Evolutionary conservation across 2,329 filamentous ascomycete species (phyloP).

Genomic region (Cadophora luteo-olivacea): DNA sequence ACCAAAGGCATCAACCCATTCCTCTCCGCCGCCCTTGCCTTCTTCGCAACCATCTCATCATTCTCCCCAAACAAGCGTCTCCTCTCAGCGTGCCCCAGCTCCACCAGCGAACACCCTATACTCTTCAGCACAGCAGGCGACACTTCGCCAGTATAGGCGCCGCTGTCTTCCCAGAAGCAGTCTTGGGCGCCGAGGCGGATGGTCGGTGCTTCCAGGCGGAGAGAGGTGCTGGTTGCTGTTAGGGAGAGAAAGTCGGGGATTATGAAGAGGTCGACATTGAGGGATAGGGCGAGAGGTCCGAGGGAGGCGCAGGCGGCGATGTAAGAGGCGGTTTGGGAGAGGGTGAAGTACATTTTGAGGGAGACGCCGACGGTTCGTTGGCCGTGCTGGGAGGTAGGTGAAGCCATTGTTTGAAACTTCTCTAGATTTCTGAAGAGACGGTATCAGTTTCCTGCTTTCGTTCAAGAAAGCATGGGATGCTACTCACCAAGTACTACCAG

Average conservation of each 20-base stretch:
- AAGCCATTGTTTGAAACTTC: neutral
- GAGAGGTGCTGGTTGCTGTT: slow-evolving; percentile 54
- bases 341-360: slow-evolving; percentile 82
- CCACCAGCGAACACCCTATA: slow-evolving; percentile 74
- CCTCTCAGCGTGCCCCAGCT: slow-evolving; percentile 83
- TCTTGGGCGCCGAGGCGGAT: slow-evolving; percentile 79
- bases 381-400: slow-evolving; percentile 38
- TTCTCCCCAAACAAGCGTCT: slow-evolving; percentile 75
- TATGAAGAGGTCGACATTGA: slow-evolving; percentile 73
- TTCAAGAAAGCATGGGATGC: neutral
- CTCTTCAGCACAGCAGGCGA: slow-evolving; percentile 71
- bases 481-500: neutral
- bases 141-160: slow-evolving; percentile 80
- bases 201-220: slow-evolving; percentile 52
- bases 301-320: slow-evolving; percentile 56
- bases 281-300: slow-evolving; percentile 49
- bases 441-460: neutral
- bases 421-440: neutral
- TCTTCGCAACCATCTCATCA: slow-evolving; percentile 70
- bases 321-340: slow-evolving; percentile 65
- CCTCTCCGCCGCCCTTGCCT: slow-evolving; percentile 70
- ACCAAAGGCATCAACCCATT: slow-evolving; percentile 79
- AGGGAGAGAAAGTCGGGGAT: slow-evolving; percentile 80
- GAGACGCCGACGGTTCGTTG: slow-evolving; percentile 69
- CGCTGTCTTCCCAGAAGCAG: slow-evolving; percentile 70